Evolutionary conservation across 2,329 filamentous ascomycete genomes (phyloP).

Genomic region (Achaetomium macrosporum): DNA sequence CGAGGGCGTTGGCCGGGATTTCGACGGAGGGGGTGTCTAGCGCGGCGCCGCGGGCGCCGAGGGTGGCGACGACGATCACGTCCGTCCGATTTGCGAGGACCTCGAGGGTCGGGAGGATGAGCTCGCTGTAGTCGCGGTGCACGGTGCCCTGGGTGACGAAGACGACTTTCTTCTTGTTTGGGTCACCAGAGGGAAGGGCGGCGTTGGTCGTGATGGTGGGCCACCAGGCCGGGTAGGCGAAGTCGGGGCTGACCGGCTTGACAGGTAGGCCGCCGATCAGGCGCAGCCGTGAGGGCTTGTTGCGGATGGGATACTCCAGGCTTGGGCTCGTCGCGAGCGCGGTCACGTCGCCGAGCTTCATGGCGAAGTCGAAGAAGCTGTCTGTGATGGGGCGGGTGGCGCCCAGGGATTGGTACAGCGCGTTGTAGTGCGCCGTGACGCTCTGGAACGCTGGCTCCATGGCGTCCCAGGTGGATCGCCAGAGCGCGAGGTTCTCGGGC

Average conservation of each 20-base stretch:
- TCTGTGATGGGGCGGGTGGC: slow-evolving; percentile 18
- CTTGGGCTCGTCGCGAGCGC: slow-evolving; percentile 36
- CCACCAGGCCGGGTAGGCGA: slow-evolving; percentile 41
- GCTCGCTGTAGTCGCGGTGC: slow-evolving; percentile 33
- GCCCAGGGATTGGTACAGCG: slow-evolving; percentile 26
- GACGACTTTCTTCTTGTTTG: slow-evolving; percentile 35
- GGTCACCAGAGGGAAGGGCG: slow-evolving; percentile 1
- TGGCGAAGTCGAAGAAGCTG: slow-evolving; percentile 1
- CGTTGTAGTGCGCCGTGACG: slow-evolving; percentile 9
- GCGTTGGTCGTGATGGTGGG: slow-evolving; percentile 33
- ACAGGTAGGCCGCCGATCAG: slow-evolving; percentile 39
- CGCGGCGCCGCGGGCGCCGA: slow-evolving; percentile 26
- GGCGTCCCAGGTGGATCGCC: slow-evolving; percentile 11
- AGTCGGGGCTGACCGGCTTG: slow-evolving; percentile 26
- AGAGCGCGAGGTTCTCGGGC: slow-evolving; percentile 13
- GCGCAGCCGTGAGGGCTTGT: slow-evolving; percentile 33
- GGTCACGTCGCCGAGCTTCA: slow-evolving; percentile 28
- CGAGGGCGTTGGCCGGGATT: slow-evolving; percentile 34
- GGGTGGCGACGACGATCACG: slow-evolving; percentile 33
- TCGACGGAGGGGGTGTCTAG: slow-evolving; percentile 17
- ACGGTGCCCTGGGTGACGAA: slow-evolving; percentile 45
- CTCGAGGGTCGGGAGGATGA: slow-evolving; percentile 41
- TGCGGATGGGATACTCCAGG: slow-evolving; percentile 35
- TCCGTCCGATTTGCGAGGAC: slow-evolving; percentile 39
- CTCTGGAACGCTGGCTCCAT: background rate